Evolutionary conservation across 2,329 filamentous ascomycete species (phyloP).

Genomic region (Nemania serpens): DNA sequence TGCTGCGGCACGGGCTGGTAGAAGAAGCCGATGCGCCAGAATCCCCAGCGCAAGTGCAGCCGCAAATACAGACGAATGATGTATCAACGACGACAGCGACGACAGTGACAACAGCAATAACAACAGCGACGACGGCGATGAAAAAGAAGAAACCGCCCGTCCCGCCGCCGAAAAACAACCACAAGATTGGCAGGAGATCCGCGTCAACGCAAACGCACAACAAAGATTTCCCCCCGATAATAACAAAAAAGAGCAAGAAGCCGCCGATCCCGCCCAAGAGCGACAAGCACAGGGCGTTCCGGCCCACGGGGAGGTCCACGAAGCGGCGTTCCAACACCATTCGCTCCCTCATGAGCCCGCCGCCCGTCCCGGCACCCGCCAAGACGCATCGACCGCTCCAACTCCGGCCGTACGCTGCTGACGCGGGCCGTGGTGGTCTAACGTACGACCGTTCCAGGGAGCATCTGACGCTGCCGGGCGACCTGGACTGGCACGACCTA

Average conservation of each 20-base stretch:
- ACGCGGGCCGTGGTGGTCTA: constrained; percentile 21
- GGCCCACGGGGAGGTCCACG: not conserved
- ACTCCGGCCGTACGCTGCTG: not conserved
- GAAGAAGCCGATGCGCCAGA: no score
- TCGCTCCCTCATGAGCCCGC: not conserved
- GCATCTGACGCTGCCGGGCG: constrained; percentile 22
- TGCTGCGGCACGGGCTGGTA: constrained; percentile 15
- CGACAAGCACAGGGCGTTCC: not conserved
- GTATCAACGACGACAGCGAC: no score
- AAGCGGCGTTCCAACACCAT: constrained; percentile 7
- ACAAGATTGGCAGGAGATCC: no score
- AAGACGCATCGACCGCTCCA: constrained; percentile 18
- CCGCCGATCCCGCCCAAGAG: constrained; percentile 19
- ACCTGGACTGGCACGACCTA: constrained; percentile 24
- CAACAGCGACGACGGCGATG: not conserved
- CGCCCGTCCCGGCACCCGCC: not conserved
- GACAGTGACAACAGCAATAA: no score
- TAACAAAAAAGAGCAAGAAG: not conserved
- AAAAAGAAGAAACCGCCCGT: not conserved
- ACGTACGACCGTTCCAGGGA: constrained; percentile 19
- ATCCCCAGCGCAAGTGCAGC: no score
- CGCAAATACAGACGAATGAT: no score
- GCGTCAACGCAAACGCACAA: no score
- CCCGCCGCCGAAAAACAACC: no score
- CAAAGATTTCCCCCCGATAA: no score